A percentile compares a stretch with the other conserved stretches of the same genome.
Conservation (phyloP, 345 rosid genomes). For the Melaleuca quinquenervia region DNA sequence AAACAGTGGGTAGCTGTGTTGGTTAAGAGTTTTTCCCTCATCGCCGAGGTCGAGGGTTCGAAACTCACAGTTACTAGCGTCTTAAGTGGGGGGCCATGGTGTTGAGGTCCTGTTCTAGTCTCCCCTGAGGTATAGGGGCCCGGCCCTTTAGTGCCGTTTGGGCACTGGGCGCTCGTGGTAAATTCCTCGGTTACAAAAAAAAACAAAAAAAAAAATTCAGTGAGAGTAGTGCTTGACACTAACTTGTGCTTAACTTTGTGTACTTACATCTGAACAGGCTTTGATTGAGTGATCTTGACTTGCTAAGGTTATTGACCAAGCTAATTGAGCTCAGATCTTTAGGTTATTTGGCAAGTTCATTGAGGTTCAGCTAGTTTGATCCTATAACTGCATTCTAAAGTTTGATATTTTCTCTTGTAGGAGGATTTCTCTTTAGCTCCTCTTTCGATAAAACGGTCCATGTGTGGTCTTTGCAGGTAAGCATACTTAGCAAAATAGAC, state of each 20-base stretch:
- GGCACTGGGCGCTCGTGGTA: no score
- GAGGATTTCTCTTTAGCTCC: constrained; percentile 75
- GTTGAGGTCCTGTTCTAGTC: no score
- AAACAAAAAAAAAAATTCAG: no score
- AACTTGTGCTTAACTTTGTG: not conserved
- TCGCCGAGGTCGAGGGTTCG: no score
- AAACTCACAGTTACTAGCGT: no score
- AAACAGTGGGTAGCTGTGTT: no score
- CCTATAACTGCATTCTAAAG: not conserved
- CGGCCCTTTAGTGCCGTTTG: no score
- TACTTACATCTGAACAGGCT: not conserved
- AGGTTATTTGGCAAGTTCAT: not conserved
- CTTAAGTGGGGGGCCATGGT: no score
- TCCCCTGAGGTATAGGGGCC: no score
- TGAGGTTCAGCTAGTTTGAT: not conserved
- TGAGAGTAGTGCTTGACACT: not conserved
- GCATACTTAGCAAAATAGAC: not conserved
- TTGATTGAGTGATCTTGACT: not conserved
- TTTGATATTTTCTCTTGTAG: constrained; percentile 28
- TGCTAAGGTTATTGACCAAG: not conserved
- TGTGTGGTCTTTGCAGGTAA: constrained; percentile 90
- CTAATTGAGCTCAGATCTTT: not conserved
- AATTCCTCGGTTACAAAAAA: no score
- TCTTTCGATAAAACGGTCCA: constrained; percentile 69
- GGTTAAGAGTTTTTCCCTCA: no score